Percentiles rank a stretch among this genome's conserved stretches.
Evolutionary conservation across 163 green algal genomes (phyloP).

Genomic region (Scenedesmus sp.): DNA sequence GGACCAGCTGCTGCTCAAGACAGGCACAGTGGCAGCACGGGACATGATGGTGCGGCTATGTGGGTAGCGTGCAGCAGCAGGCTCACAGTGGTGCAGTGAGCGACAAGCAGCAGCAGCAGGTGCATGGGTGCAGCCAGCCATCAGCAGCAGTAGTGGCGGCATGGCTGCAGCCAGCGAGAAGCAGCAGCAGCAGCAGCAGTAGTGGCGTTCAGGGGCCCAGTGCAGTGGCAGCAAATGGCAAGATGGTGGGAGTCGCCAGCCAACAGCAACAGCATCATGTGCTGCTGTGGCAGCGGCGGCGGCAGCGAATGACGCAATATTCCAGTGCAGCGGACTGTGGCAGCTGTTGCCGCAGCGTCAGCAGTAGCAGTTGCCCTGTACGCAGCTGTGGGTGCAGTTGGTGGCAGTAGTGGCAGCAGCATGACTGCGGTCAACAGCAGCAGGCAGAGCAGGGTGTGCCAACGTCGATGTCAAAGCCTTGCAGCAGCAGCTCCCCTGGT

Average conservation of each 20-base stretch:
- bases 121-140: not conserved
- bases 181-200: not conserved
- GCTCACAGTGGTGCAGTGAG: not conserved
- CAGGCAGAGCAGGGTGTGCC: not conserved
- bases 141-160: not conserved
- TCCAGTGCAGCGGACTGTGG: too few species aligned
- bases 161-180: too few species aligned
- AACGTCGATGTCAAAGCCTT: not conserved
- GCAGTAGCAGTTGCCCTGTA: not conserved
- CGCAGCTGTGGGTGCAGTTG: not conserved
- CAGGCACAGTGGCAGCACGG: conserved; percentile 81
- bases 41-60: conserved; percentile 70
- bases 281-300: not conserved
- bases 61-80: not conserved
- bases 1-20: conserved; percentile 94
- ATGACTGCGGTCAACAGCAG: not conserved
- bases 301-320: not conserved
- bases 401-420: too few species aligned
- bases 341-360: not conserved
- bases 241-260: too few species aligned
- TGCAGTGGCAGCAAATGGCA: too few species aligned
- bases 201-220: not conserved
- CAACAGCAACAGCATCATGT: not conserved
- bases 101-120: not conserved
- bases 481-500: not conserved